Conservation (phyloP, 768 basidiomycete genomes). For the Termitomyces sp. region DNA sequence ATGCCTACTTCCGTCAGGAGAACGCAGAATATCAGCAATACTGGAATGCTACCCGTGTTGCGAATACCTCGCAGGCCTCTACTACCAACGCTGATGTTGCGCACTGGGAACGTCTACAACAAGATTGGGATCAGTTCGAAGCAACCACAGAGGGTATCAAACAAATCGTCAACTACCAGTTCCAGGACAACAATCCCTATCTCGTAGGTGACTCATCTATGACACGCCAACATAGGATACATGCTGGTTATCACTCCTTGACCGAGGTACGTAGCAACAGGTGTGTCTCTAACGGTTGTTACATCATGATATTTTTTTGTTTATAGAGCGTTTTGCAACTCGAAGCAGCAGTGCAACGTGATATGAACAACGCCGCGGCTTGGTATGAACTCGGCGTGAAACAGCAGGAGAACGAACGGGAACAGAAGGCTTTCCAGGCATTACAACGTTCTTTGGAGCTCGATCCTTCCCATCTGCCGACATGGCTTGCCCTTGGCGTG, state of each 20-base stretch:
- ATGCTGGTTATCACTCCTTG: conserved; percentile 29
- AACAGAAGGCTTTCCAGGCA: conserved; percentile 84
- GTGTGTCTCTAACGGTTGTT: conserved; percentile 4
- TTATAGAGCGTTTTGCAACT: conserved; percentile 79
- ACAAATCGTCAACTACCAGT: conserved; percentile 57
- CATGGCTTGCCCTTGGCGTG: conserved; percentile 90
- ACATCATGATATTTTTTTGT: conserved; percentile 12
- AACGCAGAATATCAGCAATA: conserved; percentile 65
- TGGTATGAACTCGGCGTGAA: conserved; percentile 96
- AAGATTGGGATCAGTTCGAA: conserved; percentile 81
- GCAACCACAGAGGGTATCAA: conserved; percentile 65
- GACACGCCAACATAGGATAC: conserved; percentile 46
- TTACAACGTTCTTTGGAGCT: conserved; percentile 77
- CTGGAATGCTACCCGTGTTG: conserved; percentile 30
- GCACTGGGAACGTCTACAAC: conserved; percentile 67
- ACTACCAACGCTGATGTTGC: conserved; percentile 23
- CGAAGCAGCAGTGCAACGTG: conserved; percentile 84
- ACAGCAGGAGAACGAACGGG: conserved; percentile 97
- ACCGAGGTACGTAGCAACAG: conserved; percentile 35
- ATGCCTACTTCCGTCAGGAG: conserved; percentile 69
- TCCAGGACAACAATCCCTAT: conserved; percentile 80
- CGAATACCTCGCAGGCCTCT: conserved; percentile 11
- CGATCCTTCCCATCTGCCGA: conserved; percentile 67
- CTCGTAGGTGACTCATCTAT: conserved; percentile 55
- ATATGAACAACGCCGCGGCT: conserved; percentile 63